Base-by-base conservation (phyloP, 306 rosid genomes). In the Lablab purpureus region DNA sequence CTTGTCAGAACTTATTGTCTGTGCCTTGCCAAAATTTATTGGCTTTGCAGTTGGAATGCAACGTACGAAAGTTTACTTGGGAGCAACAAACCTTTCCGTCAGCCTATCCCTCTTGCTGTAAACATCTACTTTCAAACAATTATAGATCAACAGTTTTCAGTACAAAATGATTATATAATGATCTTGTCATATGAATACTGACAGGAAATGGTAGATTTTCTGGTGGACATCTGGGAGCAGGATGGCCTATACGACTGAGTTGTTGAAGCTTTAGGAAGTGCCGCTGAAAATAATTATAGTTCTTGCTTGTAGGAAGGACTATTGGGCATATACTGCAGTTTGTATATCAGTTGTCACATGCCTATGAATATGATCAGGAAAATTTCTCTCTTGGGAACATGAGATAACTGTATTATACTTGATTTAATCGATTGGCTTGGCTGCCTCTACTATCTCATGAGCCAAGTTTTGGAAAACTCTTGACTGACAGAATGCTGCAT, bases 121-220 rank as follows among this genome's bases (percentile, higher is more conserved):
- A 92, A 93, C 78, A 34, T 75, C 56, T 49, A 7, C 69, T 76
- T 64, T 30, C 45, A 41, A 54, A n/a, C 18, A n/a, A 47, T 43
- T 6, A 49, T 17, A n/a, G 73, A 66, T 27, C 4, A 1, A 0
- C 21, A 8, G 2, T 36, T 75, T 25, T 36, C 47, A 18, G 58
- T 72, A 9, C 2, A 69, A 69, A 21, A 15, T 54, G 34, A 30
- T 73, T 7, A 27, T 67, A 69, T 80, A 56, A 86, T 74, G 36
- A 6, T 66, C 17, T 84, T 22, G 30, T 36, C 21, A 14, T 56
- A 8, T 69, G 15, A 58, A 60, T 78, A 36, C 59, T 71, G 76
- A 63, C 85, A 95, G 98, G 99, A 92, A 91, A 94, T 94, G 99
- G 92, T 94, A 82, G 99, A 95, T 87, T 95, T 95, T 84, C 97